A percentile compares a stretch with the other conserved stretches of the same genome.
These are phyloP conservation scores for Candida chilensis DNA, from an alignment of 805 yeast species.

Conservation along the genomic window DNA sequence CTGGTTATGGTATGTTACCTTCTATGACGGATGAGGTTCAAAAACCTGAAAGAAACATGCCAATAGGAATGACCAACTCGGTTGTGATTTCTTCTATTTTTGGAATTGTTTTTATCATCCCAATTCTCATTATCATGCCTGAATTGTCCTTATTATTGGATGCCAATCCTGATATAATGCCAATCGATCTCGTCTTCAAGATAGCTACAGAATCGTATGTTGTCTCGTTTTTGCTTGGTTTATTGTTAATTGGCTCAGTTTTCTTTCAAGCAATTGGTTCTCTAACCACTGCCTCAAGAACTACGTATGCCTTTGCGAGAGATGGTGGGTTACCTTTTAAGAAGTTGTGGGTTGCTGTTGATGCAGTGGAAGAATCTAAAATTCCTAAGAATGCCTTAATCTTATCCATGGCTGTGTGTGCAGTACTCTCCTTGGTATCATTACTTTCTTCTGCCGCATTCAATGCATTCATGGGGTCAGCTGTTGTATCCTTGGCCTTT, in stretches of 20 bases:
- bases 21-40: slow-evolving; percentile 79
- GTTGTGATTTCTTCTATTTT: slow-evolving; percentile 57
- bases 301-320: slow-evolving; percentile 76
- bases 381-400: slow-evolving; percentile 67
- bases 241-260: slow-evolving; percentile 60
- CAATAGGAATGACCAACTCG: slow-evolving; percentile 62
- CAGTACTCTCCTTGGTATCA: slow-evolving; percentile 53
- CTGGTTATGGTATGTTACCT: slow-evolving; percentile 77
- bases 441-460: slow-evolving; percentile 66
- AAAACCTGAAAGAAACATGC: slow-evolving; percentile 64
- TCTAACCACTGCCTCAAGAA: slow-evolving; percentile 72
- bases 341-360: slow-evolving; percentile 57
- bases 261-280: slow-evolving; percentile 75
- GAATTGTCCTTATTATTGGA: slow-evolving; percentile 49
- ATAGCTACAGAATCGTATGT: slow-evolving; percentile 58
- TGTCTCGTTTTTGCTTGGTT: slow-evolving; percentile 59
- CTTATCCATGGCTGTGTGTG: slow-evolving; percentile 54
- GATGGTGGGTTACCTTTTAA: slow-evolving; percentile 72
- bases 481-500: slow-evolving; percentile 64
- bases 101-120: slow-evolving; percentile 66
- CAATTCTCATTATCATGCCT: slow-evolving; percentile 64
- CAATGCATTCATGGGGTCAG: slow-evolving; percentile 77
- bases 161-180: slow-evolving; percentile 56
- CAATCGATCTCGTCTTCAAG: slow-evolving; percentile 70
- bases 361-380: slow-evolving; percentile 40